Conservation (phyloP, 140 eudicot genomes). For the Flaveria floridana region DNA sequence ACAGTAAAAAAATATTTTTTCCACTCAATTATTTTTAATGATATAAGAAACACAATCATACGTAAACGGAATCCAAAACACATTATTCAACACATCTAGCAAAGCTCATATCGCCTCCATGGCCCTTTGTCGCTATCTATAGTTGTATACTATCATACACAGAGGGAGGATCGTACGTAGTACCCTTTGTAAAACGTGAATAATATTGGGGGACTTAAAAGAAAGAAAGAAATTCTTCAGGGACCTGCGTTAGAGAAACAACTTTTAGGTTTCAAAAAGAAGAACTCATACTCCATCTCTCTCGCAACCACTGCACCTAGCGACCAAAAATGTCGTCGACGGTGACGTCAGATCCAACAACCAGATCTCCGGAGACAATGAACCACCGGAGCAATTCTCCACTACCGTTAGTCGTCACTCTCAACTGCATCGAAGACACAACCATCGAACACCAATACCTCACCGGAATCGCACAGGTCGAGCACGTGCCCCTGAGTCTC, state of each 20-base stretch:
- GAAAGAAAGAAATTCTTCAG: not conserved
- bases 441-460: conserved; percentile 65
- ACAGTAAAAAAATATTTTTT: too few relatives aligned
- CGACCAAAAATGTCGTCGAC: conserved; percentile 35
- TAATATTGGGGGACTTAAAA: not conserved
- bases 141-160: too few relatives aligned
- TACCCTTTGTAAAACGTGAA: too few relatives aligned
- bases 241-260: conserved; percentile 34
- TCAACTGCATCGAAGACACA: conserved; percentile 88
- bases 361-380: conserved; percentile 46
- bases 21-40: too few relatives aligned
- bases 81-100: too few relatives aligned
- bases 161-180: too few relatives aligned
- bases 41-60: too few relatives aligned
- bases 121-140: too few relatives aligned
- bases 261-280: conserved; percentile 29
- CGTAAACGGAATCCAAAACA: too few relatives aligned
- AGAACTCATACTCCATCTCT: not conserved
- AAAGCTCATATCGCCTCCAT: too few relatives aligned
- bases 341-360: conserved; percentile 38
- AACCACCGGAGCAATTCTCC: conserved; percentile 36
- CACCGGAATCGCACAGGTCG: conserved; percentile 72
- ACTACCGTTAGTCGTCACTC: conserved; percentile 71
- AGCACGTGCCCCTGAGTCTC: conserved; percentile 79
- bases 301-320: conserved; percentile 27